Evolutionary conservation across 768 basidiomycete genomes (phyloP).

Genomic region (Cyclocybe cylindracea): DNA sequence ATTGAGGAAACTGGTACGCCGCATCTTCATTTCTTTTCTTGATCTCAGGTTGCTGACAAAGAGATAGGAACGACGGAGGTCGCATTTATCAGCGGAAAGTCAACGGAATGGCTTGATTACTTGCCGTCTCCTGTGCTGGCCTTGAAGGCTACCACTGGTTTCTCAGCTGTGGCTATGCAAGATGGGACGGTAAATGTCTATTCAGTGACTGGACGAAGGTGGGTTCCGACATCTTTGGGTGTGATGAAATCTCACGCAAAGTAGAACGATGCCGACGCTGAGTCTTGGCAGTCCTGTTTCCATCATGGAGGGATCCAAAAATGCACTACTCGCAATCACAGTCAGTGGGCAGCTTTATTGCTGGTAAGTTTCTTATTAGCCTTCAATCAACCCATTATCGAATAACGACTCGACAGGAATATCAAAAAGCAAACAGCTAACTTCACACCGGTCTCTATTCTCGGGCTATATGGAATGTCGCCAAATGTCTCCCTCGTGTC

Average conservation of each 20-base stretch:
- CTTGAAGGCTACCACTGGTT: slow-evolving; percentile 60
- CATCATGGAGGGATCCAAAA: slow-evolving; percentile 65
- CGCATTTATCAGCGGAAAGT: slow-evolving; percentile 59
- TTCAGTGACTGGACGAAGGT: slow-evolving; percentile 84
- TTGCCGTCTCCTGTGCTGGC: slow-evolving; percentile 71
- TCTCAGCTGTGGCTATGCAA: slow-evolving; percentile 76
- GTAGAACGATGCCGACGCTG: slow-evolving; percentile 77
- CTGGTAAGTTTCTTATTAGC: slow-evolving; percentile 51
- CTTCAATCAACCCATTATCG: slow-evolving; percentile 3
- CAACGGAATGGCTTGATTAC: slow-evolving; percentile 90
- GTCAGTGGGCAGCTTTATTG: slow-evolving; percentile 69
- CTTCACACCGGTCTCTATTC: slow-evolving; percentile 67
- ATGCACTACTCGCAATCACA: slow-evolving; percentile 73
- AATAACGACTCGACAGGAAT: slow-evolving; percentile 52
- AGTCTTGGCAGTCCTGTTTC: slow-evolving; percentile 71
- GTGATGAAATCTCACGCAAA: neutral
- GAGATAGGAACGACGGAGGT: slow-evolving; percentile 66
- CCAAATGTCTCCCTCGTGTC: slow-evolving; percentile 65
- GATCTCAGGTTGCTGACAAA: slow-evolving; percentile 3
- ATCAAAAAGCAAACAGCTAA: slow-evolving; percentile 64
- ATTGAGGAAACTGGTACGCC: slow-evolving; percentile 60
- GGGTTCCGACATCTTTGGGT: slow-evolving; percentile 18
- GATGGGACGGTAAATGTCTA: slow-evolving; percentile 87
- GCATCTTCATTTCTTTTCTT: slow-evolving; percentile 1
- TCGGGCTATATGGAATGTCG: slow-evolving; percentile 54